A percentile compares a stretch with the other conserved stretches of the same genome.
These are phyloP conservation scores for Trichomonascaceae sp. DNA, from an alignment of 1,139 yeast genomes.

Conservation along the genomic window DNA sequence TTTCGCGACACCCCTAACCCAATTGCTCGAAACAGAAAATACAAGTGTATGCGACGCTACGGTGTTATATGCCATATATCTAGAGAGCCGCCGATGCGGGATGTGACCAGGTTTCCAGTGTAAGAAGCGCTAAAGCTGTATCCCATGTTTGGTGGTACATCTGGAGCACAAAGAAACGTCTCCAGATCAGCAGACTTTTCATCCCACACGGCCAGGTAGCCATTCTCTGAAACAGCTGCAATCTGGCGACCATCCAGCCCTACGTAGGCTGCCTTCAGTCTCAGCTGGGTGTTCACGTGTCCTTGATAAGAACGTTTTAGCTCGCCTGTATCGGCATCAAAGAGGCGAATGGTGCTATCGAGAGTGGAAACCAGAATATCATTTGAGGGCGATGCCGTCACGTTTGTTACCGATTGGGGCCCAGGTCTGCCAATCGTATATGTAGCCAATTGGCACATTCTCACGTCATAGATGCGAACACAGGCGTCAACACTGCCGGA, in stretches of 20 bases:
- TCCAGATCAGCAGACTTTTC: too few relatives aligned
- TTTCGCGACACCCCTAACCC: too few relatives aligned
- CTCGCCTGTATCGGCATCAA: conserved; percentile 18
- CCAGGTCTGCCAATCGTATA: conserved; percentile 20
- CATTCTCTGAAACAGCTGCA: neutral
- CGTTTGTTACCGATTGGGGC: too few relatives aligned
- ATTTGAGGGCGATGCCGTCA: too few relatives aligned
- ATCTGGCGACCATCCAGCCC: conserved; percentile 32
- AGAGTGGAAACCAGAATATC: conserved; percentile 18
- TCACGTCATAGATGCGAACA: conserved; percentile 23
- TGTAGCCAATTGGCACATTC: conserved; percentile 20
- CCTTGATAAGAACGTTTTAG: conserved; percentile 19
- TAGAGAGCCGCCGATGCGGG: too few relatives aligned
- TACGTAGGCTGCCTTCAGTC: conserved; percentile 15
- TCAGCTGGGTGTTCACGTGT: conserved; percentile 18
- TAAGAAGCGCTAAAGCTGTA: too few relatives aligned
- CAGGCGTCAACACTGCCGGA: conserved; percentile 28
- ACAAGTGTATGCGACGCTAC: too few relatives aligned
- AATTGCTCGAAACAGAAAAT: too few relatives aligned
- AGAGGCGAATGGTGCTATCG: conserved; percentile 17
- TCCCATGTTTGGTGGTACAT: too few relatives aligned
- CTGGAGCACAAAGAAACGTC: too few relatives aligned
- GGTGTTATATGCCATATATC: too few relatives aligned
- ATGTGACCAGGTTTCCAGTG: too few relatives aligned
- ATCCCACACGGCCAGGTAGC: neutral